These are phyloP conservation scores for Suhomyces yuchorum DNA, from an alignment of 1,139 yeast genomes.

Conservation along the genomic window DNA sequence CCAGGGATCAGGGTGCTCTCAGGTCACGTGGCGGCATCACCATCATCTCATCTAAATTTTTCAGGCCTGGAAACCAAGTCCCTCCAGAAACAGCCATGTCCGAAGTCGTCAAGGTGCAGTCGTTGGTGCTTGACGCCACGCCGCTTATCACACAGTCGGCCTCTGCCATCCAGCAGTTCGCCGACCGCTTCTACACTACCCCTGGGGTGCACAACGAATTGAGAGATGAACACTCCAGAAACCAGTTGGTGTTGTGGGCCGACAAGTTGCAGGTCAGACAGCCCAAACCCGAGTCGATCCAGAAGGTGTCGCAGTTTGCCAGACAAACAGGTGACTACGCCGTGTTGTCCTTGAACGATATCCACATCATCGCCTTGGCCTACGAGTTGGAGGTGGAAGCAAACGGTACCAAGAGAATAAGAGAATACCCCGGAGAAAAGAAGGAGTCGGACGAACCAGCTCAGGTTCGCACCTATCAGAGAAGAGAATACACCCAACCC, in stretches of 20 bases:
- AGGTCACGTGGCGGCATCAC: background rate
- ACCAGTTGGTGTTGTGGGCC: conserved; percentile 78
- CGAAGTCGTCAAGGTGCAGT: conserved; percentile 14
- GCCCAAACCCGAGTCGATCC: conserved; percentile 66
- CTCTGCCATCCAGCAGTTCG: conserved; percentile 70
- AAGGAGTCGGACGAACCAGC: conserved; percentile 16
- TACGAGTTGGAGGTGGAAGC: conserved; percentile 80
- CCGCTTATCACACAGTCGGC: conserved; percentile 88
- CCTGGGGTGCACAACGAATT: conserved; percentile 90
- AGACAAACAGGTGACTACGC: conserved; percentile 87
- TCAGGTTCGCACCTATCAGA: conserved; percentile 16
- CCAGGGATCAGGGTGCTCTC: background rate
- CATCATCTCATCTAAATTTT: conserved; percentile 4
- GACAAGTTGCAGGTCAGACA: conserved; percentile 66
- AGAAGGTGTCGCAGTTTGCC: conserved; percentile 73
- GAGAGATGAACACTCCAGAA: conserved; percentile 81
- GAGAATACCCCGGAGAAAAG: conserved; percentile 72
- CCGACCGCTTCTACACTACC: conserved; percentile 74
- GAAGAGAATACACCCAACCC: conserved; percentile 7
- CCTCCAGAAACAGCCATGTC: conserved; percentile 1
- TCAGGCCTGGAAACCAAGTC: background rate
- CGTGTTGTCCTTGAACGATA: conserved; percentile 87
- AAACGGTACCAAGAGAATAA: conserved; percentile 66
- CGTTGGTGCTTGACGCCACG: conserved; percentile 88
- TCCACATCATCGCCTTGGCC: conserved; percentile 87